phyloP scores from a whole-genome alignment of 2,329 filamentous ascomycete species.

The Colletotrichum echinochloae region DNA sequence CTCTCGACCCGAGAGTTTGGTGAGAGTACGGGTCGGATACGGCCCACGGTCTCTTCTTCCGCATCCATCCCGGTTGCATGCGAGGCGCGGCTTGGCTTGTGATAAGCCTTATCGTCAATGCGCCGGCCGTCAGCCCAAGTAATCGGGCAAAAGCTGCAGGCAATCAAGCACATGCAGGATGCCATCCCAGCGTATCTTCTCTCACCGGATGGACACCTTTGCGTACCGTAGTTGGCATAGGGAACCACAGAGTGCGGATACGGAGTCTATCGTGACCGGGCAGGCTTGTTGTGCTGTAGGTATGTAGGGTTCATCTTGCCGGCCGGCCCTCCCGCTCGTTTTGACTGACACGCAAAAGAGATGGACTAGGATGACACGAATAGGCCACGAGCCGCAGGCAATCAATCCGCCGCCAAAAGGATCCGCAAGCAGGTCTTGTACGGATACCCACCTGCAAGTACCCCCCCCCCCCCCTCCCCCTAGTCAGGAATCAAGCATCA shows the following conservation, averaged over 20 bases:
- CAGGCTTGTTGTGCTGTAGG: no score
- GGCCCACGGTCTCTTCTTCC: no score
- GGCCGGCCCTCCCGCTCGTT: slow-evolving; percentile 1
- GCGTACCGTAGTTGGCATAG: not conserved
- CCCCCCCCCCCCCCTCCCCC: no score
- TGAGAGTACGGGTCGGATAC: not conserved
- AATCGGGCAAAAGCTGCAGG: not conserved
- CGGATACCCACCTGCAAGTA: no score
- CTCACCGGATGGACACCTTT: not conserved
- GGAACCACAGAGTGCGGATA: no score
- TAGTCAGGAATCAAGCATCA: no score
- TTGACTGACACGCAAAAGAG: not conserved
- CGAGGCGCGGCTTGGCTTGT: not conserved
- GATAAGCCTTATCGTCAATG: not conserved
- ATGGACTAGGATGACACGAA: not conserved
- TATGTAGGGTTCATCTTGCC: not conserved
- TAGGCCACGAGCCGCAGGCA: not conserved
- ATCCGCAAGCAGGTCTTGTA: not conserved
- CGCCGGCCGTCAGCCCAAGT: not conserved
- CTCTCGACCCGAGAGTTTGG: not conserved
- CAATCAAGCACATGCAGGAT: not conserved
- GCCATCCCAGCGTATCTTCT: not conserved
- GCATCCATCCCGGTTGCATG: not conserved
- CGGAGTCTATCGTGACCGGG: not conserved
- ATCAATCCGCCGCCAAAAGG: not conserved